Conservation (phyloP, 495 filamentous ascomycete species). For the Alectoria sarmentosa region DNA sequence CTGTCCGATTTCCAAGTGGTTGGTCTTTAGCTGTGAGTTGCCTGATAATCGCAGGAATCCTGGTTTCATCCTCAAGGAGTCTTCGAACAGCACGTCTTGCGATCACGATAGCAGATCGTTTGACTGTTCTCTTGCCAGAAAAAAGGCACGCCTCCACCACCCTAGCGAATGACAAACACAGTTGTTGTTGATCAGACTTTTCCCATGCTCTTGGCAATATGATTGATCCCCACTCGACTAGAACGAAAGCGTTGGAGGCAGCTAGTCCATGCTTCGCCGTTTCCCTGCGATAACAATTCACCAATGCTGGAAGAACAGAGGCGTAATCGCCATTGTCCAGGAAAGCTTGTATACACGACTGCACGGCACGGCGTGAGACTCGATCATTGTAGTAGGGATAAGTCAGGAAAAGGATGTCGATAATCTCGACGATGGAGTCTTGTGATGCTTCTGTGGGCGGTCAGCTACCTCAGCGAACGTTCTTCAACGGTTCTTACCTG, state of each 20-base stretch:
- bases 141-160: conserved; percentile 71
- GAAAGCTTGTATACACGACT: conserved; percentile 63
- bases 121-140: conserved; percentile 44
- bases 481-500: conserved; percentile 30
- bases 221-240: conserved; percentile 81
- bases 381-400: conserved; percentile 85
- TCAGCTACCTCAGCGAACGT: conserved; percentile 5
- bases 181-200: conserved; percentile 55
- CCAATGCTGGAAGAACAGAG: conserved; percentile 13
- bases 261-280: conserved; percentile 67
- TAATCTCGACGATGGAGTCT: conserved; percentile 37
- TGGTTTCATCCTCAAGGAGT: conserved; percentile 46
- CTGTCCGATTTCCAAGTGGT: conserved; percentile 24
- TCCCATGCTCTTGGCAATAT: conserved; percentile 57
- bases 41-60: conserved; percentile 31
- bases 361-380: conserved; percentile 69
- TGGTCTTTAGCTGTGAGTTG: conserved; percentile 56
- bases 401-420: conserved; percentile 72
- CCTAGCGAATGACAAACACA: conserved; percentile 56
- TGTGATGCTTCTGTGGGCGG: conserved; percentile 30
- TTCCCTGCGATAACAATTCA: conserved; percentile 46
- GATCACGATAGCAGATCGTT: conserved; percentile 59
- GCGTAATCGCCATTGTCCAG: conserved; percentile 43
- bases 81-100: conserved; percentile 67
- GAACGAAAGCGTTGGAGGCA: conserved; percentile 72